Conservation (phyloP, 2,329 filamentous ascomycete species). For the Ascochyta pisi region DNA sequence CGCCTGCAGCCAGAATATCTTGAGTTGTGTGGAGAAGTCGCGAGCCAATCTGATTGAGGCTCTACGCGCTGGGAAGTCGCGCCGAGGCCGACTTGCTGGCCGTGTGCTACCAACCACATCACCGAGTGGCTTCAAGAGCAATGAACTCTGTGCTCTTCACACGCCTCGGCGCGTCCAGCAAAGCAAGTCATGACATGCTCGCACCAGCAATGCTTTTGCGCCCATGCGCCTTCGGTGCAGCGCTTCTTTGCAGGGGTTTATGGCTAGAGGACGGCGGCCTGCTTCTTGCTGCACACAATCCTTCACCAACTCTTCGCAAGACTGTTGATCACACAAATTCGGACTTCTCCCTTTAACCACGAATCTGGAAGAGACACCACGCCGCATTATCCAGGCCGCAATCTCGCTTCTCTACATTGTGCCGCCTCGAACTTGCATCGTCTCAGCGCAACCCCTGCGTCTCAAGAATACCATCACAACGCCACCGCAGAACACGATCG, state of each 20-base stretch:
- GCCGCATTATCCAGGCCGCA: constrained; percentile 12
- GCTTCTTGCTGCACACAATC: constrained; percentile 26
- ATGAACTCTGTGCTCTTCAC: constrained; percentile 29
- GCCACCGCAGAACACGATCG: constrained; percentile 9
- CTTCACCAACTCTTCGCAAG: constrained; percentile 28
- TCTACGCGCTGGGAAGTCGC: constrained; percentile 16
- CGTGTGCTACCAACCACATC: constrained; percentile 45
- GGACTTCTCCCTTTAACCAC: constrained; percentile 16
- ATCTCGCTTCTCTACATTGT: constrained; percentile 12
- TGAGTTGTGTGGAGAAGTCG: constrained; percentile 10
- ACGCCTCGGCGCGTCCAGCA: constrained; percentile 42
- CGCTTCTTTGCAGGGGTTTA: constrained; percentile 31
- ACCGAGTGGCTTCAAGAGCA: constrained; percentile 31
- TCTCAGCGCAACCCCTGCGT: constrained; percentile 44
- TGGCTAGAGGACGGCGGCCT: constrained; percentile 28
- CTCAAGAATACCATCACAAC: constrained; percentile 30
- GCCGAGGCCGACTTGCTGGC: constrained; percentile 28
- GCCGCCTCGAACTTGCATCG: constrained; percentile 41
- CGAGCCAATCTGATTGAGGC: constrained; percentile 15
- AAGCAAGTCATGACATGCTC: constrained; percentile 28
- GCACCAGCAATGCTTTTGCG: constrained; percentile 22
- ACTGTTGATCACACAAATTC: constrained; percentile 21
- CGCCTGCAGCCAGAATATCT: constrained; percentile 30
- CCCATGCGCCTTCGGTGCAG: constrained; percentile 30
- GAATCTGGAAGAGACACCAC: constrained; percentile 12